phyloP scores from a whole-genome alignment of 78 protist genomes.

The Acrasis kona region DNA sequence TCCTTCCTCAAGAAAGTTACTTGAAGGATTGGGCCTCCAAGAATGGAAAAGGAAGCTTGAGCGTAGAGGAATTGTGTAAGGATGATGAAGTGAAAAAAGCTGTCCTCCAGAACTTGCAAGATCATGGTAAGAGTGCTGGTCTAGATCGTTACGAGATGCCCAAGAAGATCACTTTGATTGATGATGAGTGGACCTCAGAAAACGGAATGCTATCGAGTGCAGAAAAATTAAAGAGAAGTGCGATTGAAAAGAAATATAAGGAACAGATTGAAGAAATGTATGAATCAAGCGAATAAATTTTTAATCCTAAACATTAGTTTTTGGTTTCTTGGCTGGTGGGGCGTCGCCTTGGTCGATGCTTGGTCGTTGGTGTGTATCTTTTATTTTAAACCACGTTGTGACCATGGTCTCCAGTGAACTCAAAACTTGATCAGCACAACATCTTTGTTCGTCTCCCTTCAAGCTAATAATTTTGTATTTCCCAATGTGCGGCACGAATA shows the following conservation, averaged over 20 bases:
- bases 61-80: neutral
- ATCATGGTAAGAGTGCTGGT: neutral
- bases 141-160: neutral
- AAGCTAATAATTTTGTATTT: no score
- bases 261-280: slow-evolving; percentile 2
- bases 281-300: no score
- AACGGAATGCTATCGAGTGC: slow-evolving; percentile 11
- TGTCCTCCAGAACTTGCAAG: neutral
- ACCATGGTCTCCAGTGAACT: no score
- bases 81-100: neutral
- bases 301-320: no score
- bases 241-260: neutral
- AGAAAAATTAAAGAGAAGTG: slow-evolving; percentile 13
- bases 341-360: no score
- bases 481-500: no score
- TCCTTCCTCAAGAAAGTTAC: neutral
- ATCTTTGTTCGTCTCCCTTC: no score
- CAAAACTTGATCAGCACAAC: no score
- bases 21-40: neutral
- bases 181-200: slow-evolving; percentile 13
- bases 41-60: neutral
- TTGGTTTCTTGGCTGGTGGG: no score
- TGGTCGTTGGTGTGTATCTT: no score
- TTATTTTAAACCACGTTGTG: no score
- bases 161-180: neutral